phyloP scores from a whole-genome alignment of 1,284 basidiomycete genomes.

The Fistulina hepatica region DNA sequence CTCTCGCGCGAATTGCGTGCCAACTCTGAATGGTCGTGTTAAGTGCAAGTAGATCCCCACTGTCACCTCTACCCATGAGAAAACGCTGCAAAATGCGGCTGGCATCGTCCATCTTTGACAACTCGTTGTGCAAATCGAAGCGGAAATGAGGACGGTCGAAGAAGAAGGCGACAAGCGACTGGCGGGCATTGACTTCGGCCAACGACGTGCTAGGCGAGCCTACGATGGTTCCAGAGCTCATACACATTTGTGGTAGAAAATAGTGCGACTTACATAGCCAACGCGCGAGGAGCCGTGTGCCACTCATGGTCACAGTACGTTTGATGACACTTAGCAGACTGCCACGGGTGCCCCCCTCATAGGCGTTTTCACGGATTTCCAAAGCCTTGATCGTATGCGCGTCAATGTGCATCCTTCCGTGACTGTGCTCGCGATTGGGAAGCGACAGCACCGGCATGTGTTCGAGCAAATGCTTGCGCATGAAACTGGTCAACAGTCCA shows the following conservation, averaged over 20 bases:
- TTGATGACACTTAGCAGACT: slow-evolving; percentile 73
- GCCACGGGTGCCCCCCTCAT: slow-evolving; percentile 64
- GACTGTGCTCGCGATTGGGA: slow-evolving; percentile 33
- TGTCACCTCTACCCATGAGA: slow-evolving; percentile 56
- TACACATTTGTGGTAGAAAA: neutral
- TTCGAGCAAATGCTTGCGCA: slow-evolving; percentile 67
- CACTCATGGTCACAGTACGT: slow-evolving; percentile 72
- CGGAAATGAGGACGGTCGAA: slow-evolving; percentile 52
- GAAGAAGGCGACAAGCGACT: slow-evolving; percentile 75
- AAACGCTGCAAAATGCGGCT: slow-evolving; percentile 76
- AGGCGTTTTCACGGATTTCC: slow-evolving; percentile 72
- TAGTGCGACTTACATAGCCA: slow-evolving; percentile 53
- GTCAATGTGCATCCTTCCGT: slow-evolving; percentile 74
- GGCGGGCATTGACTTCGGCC: slow-evolving; percentile 60
- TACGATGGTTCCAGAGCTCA: slow-evolving; percentile 21
- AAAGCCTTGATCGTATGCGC: slow-evolving; percentile 83
- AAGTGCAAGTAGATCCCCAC: slow-evolving; percentile 55
- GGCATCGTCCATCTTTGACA: slow-evolving; percentile 61
- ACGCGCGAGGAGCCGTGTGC: slow-evolving; percentile 65
- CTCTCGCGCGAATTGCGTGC: slow-evolving; percentile 36
- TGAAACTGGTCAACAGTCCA: slow-evolving; percentile 55
- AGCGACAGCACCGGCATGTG: slow-evolving; percentile 58
- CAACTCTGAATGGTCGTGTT: slow-evolving; percentile 51
- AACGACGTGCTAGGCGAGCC: slow-evolving; percentile 81
- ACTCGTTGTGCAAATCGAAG: slow-evolving; percentile 49